Base-by-base conservation (phyloP, 2,329 filamentous ascomycete genomes). In the Neonectria neomacrospora region DNA sequence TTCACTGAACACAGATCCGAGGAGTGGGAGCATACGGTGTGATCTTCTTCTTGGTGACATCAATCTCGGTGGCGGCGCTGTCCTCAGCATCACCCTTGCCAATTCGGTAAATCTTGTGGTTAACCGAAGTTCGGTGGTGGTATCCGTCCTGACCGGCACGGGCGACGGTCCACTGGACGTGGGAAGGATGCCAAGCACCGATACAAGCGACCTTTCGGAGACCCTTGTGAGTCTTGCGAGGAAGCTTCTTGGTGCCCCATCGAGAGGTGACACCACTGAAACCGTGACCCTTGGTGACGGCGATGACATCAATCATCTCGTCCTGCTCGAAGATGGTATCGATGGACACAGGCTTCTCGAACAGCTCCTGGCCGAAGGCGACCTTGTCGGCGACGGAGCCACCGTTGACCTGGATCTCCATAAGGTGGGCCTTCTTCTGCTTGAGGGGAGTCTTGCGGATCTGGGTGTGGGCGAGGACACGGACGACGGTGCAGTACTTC, bases 181-280 rank as follows among this genome's bases (percentile, higher is more conserved):
- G 96, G 85, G 92, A 94, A 81, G 96, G 96, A 89, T 99, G 96
- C 96, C 96, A 99, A 78, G 96, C 96, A 92, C 96, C 96, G 84
- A 99, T 99, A 97, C 96, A 99, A 81, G 96, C 96, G 78, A 99
- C 95, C 92, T 99, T 99, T 80, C 96, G 91, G 80, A 99, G 94
- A 97, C 96, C 96, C 91, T 99, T 99, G 92, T 99, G 96, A 69
- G 96, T 99, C 94, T 99, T 99, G 82, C 96, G 93, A 76, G 96
- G 96, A 79, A 99, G 93, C 93, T 98, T 99, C 93, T 97, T 99
- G 87, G 96, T 99, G 78, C 96, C 96, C 96, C 96, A 99, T 86
- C 96, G 91, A 83, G 90, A 88, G 74, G 96, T 99, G 78, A 99
- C 96, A 91, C 96, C 96, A 82, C 88, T 88, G 92, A 93, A 98